Base-by-base conservation (phyloP, 257 asterid species). In the Osmanthus fragrans region DNA sequence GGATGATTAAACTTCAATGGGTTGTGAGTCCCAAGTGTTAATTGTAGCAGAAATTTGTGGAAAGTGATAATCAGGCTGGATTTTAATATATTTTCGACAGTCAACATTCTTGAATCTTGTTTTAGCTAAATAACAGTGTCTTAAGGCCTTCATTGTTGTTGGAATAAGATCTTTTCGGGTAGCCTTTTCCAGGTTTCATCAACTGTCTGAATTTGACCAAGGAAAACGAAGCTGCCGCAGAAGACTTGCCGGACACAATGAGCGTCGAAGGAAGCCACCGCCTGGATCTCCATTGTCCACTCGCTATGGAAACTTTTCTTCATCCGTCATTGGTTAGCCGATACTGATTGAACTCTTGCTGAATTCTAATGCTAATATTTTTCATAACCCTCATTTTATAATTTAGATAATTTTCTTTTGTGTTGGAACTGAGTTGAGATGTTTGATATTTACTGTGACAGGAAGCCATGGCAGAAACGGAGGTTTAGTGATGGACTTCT, bases 191-290 rank as follows among this genome's bases (percentile, higher is more conserved):
- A 94, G 99, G 85, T 94, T 94, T 82, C 99, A 94, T 84, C 93
- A 80, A 34, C 81, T 94, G 85, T 80, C 91, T 71, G 99, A 94
- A 83, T 94, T 94, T 64, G 99, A 94, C 84, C 94, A 92, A 86
- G 97, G 90, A 63, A 94, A 94, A 73, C 80, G 99, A 51, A 94
- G 99, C 72, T 94, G 99, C 84, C 91, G 99, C 73, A 91, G 97
- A 82, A 94, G 99, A 78, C 89, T 94, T 73, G 99, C 99, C 18
- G 96, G 96, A 69, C 99, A 94, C 87, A 94, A 94, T 33, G 99
- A 92, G 87, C 97, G 99, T 29, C 76, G 99, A 42, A 88, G 99
- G 85, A 94, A 94, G 88, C 96, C 95, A 34, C 91, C 90, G 16
- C 88, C 92, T 5, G 91, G 85, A 79, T 78, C 91, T 42, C 70